Base-by-base conservation (phyloP, 192 early-diverging fungal genomes). In the Backusella liffmaniae region DNA sequence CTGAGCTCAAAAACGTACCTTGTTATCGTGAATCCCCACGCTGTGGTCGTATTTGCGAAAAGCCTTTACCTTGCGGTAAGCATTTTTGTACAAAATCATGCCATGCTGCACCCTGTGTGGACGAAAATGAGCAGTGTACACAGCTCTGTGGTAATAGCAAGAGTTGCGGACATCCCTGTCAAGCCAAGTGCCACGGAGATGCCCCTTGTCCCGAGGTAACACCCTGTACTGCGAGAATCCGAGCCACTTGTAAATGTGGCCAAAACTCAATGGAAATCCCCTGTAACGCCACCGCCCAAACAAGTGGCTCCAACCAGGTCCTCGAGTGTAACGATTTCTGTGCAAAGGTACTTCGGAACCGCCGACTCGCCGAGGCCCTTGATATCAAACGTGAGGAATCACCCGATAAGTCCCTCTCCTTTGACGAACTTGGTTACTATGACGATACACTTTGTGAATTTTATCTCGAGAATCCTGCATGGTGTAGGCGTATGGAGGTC, bases 241-340 rank as follows among this genome's bases (percentile, higher is more conserved):
- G 76, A 1, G 84, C 90, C 16, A 86, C 79, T 13, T 99, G 97
- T 79, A 84, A 84, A 39, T 99, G 97, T 81, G 96, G 96, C 4
- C 84, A 91, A 37, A 73, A 86, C 44, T 84, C 84, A 0, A 83
- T 85, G 35, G 85, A 91, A 67, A 80, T 89, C 7, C 76, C 86
- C 23, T 99, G 97, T 79, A 90, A 89, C 7, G 90, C 93, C 1
- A 86, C 91, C 0, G 67, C 79, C 0, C 79, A 76, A 32, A 84
- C 80, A 6, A 67, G 83, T 21, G 86, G 85, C 75, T 82, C 77
- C 2, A 86, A 82, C 30, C 82, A 83, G 35, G 70, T 78, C 5
- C 85, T 97, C 23, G 79, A 80, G 5, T 99, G 97, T 80, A 93
- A 96, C 70, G 94, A 94, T 34, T 82, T 90, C 62, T 99, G 97